Base-by-base conservation (phyloP, 176 grass and related monocot species). In the Ensete ventricosum region DNA sequence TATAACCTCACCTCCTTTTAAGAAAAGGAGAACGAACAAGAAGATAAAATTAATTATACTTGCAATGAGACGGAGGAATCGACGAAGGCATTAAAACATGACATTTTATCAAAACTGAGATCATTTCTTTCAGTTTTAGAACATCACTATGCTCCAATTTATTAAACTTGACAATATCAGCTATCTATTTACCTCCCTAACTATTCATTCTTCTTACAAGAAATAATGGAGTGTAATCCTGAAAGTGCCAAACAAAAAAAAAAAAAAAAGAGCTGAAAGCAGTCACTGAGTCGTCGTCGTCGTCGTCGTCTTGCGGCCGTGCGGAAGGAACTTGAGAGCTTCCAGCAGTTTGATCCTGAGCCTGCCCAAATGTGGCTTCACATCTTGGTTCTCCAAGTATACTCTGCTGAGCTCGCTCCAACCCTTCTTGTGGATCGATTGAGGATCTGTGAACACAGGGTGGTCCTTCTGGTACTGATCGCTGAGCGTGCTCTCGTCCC, bases 371-470 rank as follows among this genome's bases (percentile, higher is more conserved):
- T 50, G 67, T 19, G 67, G 67, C 48, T 20, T 70, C 67, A 70
- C 43, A 8, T 70, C 51, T 25, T 70, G 67, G 34, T 70, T 70
- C 67, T 70, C 67, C 67, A 70, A 50, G 48, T 70, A 70, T 5
- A 50, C 8, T 50, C 17, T 51, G 67, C 67, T 70, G 43, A 70
- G 34, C 9, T 19, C 67, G 2, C 21, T 43, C 67, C 67, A 70
- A n/a, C 67, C 67, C 48, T 70, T 50, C 17, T 50, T 49, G 8
- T 70, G 67, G 67, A 70, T 70, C 16, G 67, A 70, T 48, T 11
- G 34, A 0, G 67, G 67, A 50, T 70, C 67, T 8, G 34, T 70
- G 16, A 70, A 50, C 17, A 70, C 67, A 8, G 67, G 67, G 67
- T 70, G 67, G 16, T 70, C 43, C n/a, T 70, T 50, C 1, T 16